Conservation (phyloP, 1,139 yeast genomes). For the Zhuliangozyma blackwelliae region DNA sequence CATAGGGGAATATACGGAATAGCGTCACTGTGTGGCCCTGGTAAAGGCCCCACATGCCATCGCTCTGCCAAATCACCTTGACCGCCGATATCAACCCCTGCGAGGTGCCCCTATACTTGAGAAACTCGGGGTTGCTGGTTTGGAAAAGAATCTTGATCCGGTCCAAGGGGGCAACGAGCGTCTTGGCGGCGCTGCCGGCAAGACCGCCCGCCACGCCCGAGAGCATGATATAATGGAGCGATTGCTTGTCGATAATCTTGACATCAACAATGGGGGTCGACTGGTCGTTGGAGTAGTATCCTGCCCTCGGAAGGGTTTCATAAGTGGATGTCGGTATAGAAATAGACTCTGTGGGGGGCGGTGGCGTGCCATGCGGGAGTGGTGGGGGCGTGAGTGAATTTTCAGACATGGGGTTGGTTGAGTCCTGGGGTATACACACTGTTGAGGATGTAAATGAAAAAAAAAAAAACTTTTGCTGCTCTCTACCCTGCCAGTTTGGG, state of each 20-base stretch:
- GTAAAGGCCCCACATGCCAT: conserved; percentile 80
- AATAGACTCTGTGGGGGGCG: background rate
- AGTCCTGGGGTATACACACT: background rate
- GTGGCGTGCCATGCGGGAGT: background rate
- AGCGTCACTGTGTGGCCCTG: conserved; percentile 96
- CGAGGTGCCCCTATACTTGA: conserved; percentile 75
- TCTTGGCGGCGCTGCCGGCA: conserved; percentile 94
- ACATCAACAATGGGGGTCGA: conserved; percentile 25
- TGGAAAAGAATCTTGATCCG: conserved; percentile 92
- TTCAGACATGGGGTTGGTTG: conserved; percentile 2
- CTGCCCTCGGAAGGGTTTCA: conserved; percentile 7
- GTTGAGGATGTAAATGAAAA: no score
- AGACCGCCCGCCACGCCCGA: conserved; percentile 94
- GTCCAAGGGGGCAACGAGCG: conserved; percentile 92
- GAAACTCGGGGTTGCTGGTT: conserved; percentile 87
- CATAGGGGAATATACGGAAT: conserved; percentile 89
- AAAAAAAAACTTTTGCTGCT: no score
- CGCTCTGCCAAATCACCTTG: conserved; percentile 55
- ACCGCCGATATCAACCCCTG: conserved; percentile 75
- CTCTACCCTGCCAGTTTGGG: no score
- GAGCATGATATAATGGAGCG: conserved; percentile 71
- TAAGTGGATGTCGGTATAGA: background rate
- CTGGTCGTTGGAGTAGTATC: conserved; percentile 20
- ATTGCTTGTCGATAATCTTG: conserved; percentile 49
- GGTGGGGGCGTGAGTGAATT: background rate